A percentile compares a stretch with the other conserved stretches of the same genome.
These are phyloP conservation scores for Tricladium varicosporioides DNA, from an alignment of 2,329 filamentous ascomycete species.

Conservation along the genomic window DNA sequence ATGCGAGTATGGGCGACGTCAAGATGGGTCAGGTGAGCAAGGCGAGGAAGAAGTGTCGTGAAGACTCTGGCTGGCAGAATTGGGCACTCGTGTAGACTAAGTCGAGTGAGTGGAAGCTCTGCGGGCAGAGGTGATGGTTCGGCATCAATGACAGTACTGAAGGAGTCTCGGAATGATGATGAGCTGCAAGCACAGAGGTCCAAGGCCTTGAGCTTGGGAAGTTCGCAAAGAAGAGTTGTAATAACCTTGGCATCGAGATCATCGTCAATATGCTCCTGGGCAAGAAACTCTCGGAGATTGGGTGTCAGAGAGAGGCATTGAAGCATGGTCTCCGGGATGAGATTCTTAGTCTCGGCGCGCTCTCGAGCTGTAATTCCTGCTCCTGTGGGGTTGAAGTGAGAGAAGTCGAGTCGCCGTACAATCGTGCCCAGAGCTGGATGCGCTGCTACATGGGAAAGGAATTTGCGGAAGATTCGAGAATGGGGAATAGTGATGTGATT, in stretches of 20 bases:
- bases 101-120: slow-evolving; percentile 57
- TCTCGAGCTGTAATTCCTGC: slow-evolving; percentile 73
- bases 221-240: slow-evolving; percentile 65
- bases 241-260: slow-evolving; percentile 70
- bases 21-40: slow-evolving; percentile 69
- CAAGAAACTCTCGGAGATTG: slow-evolving; percentile 73
- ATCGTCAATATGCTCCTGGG: slow-evolving; percentile 77
- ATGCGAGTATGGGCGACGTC: slow-evolving; percentile 78
- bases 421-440: slow-evolving; percentile 71
- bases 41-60: slow-evolving; percentile 68
- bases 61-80: slow-evolving; percentile 66
- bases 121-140: slow-evolving; percentile 41
- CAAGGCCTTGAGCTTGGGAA: slow-evolving; percentile 63
- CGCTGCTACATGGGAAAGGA: slow-evolving; percentile 64
- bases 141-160: slow-evolving; percentile 48
- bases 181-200: slow-evolving; percentile 79
- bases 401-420: slow-evolving; percentile 78
- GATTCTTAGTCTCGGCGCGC: slow-evolving; percentile 70
- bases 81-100: slow-evolving; percentile 78
- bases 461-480: slow-evolving; percentile 80
- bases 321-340: slow-evolving; percentile 71
- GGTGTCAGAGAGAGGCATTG: slow-evolving; percentile 71
- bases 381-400: slow-evolving; percentile 79
- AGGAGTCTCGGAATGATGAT: slow-evolving; percentile 62
- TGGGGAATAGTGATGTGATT: slow-evolving; percentile 79